phyloP scores from a whole-genome alignment of 768 basidiomycete genomes.

The Pleurotus eryngii region DNA sequence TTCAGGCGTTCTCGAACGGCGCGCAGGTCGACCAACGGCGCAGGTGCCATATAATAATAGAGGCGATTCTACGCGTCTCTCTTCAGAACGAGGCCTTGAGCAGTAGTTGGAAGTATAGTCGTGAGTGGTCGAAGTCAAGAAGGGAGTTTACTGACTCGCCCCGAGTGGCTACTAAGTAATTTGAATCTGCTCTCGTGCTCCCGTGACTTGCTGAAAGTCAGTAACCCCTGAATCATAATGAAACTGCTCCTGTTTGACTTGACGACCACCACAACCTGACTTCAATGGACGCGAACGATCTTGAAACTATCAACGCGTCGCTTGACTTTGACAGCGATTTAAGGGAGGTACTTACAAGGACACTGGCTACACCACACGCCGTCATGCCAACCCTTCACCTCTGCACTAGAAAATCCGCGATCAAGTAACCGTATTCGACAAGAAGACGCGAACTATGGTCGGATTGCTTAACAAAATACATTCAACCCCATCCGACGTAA shows the following conservation, averaged over 20 bases:
- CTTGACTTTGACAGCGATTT: slow-evolving; percentile 63
- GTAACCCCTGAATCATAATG: neutral
- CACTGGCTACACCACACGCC: neutral
- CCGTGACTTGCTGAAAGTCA: neutral
- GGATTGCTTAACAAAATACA: slow-evolving; percentile 80
- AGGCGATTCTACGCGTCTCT: too few relatives aligned
- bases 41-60: too few relatives aligned
- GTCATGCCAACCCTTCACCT: neutral
- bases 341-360: slow-evolving; percentile 47
- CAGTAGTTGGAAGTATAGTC: too few relatives aligned
- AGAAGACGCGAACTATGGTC: slow-evolving; percentile 67
- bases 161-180: too few relatives aligned
- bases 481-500: slow-evolving; percentile 57
- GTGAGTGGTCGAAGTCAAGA: too few relatives aligned
- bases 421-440: slow-evolving; percentile 71
- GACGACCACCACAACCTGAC: neutral
- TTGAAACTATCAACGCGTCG: slow-evolving; percentile 54
- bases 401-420: slow-evolving; percentile 71
- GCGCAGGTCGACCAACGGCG: neutral
- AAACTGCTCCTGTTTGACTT: neutral
- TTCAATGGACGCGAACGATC: slow-evolving; percentile 52
- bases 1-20: slow-evolving; percentile 35
- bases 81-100: too few relatives aligned
- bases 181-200: too few relatives aligned
- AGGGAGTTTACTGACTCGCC: too few relatives aligned